phyloP scores from a whole-genome alignment of 2,329 filamentous ascomycete species.

The Drechslerella dactyloides region DNA sequence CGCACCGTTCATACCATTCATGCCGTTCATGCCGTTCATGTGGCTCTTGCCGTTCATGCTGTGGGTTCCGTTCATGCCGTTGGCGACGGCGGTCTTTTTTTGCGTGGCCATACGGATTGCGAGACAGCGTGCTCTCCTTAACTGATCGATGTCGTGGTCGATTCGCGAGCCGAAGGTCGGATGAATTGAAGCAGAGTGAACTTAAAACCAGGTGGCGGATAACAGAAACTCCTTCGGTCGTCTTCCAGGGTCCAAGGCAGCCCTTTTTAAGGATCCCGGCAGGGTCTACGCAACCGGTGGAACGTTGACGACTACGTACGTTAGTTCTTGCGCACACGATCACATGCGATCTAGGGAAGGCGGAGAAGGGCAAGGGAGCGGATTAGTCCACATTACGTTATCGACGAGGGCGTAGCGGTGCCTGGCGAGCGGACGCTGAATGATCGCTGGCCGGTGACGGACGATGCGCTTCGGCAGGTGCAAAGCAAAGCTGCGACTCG shows the following conservation, averaged over 20 bases:
- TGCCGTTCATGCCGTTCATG: constrained; percentile 22
- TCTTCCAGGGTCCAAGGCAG: constrained; percentile 11
- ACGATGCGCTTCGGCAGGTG: constrained; percentile 8
- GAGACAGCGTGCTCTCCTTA: neutral
- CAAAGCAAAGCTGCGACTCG: neutral
- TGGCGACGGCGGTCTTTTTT: constrained; percentile 39
- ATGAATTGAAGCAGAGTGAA: neutral
- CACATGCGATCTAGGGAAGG: constrained; percentile 49
- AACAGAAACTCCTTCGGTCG: neutral
- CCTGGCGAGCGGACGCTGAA: neutral
- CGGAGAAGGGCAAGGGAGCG: constrained; percentile 8
- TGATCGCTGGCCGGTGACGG: constrained; percentile 4
- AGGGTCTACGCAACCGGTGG: constrained; percentile 21
- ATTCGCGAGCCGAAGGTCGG: constrained; percentile 9
- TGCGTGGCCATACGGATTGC: constrained; percentile 28
- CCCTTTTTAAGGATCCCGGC: constrained; percentile 1
- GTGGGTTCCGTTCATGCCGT: constrained; percentile 12
- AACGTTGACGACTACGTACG: constrained; percentile 20
- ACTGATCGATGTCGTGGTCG: neutral
- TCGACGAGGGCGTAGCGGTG: neutral
- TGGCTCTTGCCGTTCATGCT: no score
- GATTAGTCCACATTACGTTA: neutral
- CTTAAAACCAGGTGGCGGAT: neutral
- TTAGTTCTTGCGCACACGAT: constrained; percentile 41
- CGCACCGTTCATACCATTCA: neutral